Evolutionary conservation across 768 basidiomycete species (phyloP).

Genomic region (Arthromyces matolae): DNA sequence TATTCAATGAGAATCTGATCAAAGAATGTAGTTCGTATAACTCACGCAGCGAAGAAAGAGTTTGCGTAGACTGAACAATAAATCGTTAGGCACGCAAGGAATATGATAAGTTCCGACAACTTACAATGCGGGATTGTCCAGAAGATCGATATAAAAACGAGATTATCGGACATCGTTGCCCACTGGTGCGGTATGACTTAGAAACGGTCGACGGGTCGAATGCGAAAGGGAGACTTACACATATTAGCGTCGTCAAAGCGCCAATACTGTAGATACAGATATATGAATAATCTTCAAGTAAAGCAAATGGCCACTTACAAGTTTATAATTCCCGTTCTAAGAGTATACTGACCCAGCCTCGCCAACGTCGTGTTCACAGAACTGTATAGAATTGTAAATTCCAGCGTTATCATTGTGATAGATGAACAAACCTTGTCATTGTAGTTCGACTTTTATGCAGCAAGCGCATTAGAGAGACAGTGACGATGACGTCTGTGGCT

Average conservation of each 20-base stretch:
- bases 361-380: constrained; percentile 2
- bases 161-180: constrained; percentile 9
- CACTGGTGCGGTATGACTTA: no score
- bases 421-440: constrained; percentile 2
- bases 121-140: constrained; percentile 7
- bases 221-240: background rate
- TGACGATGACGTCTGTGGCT: constrained; percentile 3
- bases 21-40: background rate
- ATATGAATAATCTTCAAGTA: background rate
- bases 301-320: background rate
- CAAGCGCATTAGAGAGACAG: constrained; percentile 3
- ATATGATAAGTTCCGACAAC: no score
- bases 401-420: constrained; percentile 4
- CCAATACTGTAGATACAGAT: constrained; percentile 1
- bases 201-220: background rate
- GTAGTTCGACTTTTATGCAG: constrained; percentile 6
- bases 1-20: background rate
- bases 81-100: background rate
- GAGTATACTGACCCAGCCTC: constrained; percentile 4
- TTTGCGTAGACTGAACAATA: constrained; percentile 7
- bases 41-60: constrained; percentile 9
- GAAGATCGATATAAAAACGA: constrained; percentile 9
- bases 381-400: background rate
- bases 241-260: constrained; percentile 8
- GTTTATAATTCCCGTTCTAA: constrained; percentile 10